A percentile compares a stretch with the other conserved stretches of the same genome.
These are phyloP conservation scores for Hemileccinum rubropunctum DNA, from an alignment of 768 basidiomycete genomes.

Conservation along the genomic window DNA sequence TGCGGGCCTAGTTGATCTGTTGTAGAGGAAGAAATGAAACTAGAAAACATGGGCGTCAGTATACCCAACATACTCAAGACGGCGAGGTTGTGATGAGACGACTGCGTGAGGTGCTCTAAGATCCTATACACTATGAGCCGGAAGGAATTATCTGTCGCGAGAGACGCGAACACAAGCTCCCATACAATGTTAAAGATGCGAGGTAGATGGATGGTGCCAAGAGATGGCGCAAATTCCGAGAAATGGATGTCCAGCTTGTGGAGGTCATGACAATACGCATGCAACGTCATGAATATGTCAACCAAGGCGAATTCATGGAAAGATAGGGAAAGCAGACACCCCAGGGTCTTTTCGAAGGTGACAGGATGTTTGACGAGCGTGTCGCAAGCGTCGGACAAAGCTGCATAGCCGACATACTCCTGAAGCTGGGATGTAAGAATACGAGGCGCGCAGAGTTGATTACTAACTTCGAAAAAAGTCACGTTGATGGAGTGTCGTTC, in stretches of 20 bases:
- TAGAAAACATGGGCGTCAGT: conserved; percentile 45
- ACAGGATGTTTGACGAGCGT: conserved; percentile 46
- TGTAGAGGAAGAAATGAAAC: conserved; percentile 21
- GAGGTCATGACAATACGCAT: conserved; percentile 34
- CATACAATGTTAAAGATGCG: conserved; percentile 62
- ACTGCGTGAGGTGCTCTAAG: conserved; percentile 57
- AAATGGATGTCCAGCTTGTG: conserved; percentile 43
- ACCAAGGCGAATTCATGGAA: conserved; percentile 61
- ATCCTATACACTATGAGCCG: conserved; percentile 58
- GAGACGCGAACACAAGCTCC: conserved; percentile 40
- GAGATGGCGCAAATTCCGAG: conserved; percentile 36
- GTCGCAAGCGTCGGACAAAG: conserved; percentile 57
- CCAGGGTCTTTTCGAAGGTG: conserved; percentile 55
- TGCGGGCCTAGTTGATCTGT: conserved; percentile 9
- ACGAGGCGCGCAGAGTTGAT: conserved; percentile 29
- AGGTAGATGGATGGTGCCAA: conserved; percentile 55
- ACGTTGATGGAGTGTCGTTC: conserved; percentile 52
- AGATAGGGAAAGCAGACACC: conserved; percentile 66
- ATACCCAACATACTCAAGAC: conserved; percentile 60
- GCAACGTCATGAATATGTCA: conserved; percentile 51
- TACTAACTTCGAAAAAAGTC: conserved; percentile 64
- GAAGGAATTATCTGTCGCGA: conserved; percentile 36
- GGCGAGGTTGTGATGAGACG: conserved; percentile 69
- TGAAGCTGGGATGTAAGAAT: conserved; percentile 1
- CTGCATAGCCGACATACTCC: conserved; percentile 57